Evolutionary conservation across 2,329 filamentous ascomycete genomes (phyloP), one percentile per base, ranked within the genome.

Genomic region (Rachicladosporium sp.): DNA sequence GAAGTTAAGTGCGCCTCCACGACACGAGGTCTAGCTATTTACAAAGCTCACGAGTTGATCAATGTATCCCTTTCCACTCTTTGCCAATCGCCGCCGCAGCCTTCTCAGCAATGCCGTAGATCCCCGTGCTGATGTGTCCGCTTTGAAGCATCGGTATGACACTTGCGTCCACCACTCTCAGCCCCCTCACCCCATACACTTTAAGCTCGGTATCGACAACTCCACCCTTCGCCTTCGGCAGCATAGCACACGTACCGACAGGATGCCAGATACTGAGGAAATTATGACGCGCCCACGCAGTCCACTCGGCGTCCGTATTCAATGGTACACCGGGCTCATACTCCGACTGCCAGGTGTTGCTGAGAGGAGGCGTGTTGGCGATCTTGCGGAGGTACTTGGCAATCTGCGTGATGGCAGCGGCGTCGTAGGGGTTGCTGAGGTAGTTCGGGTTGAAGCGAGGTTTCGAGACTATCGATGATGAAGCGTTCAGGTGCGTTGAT

Each of bases 321-420:
- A 44, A 36, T 10, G 42, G 40, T 8, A 45, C 32, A 10, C 44
- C 43, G 7, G 48, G 53, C 40, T 45, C 46, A 46, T 40, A 50
- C 43, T 45, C 51, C 11, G 32, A 36, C 27, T 15, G 37, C 45
- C 39, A 52, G 10, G 13, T 42, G 50, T 49, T 48, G 52, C 38
- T 55, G 29, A 71, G 64, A 0, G 53, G 55, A 1, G 61, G 52
- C 6, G 61, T 62, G 6, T 62, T 50, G 4, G 60, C 59, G 57
- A 73, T 64, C 10, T 57, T 52, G 0, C 65, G 53, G 8, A 64
- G 43, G 31, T 69, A 49, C 32, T 49, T 42, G 4, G 52, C 36
- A 12, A 38, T 46, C 34, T 38, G 46, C 5, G 46, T 51, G 12
- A 54, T 33, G n/a, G 50, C 46, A 15, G 48, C 41, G 4, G 49